These are phyloP conservation scores for Maudiozyma turicensis DNA, from an alignment of 805 yeast genomes.

Conservation along the genomic window DNA sequence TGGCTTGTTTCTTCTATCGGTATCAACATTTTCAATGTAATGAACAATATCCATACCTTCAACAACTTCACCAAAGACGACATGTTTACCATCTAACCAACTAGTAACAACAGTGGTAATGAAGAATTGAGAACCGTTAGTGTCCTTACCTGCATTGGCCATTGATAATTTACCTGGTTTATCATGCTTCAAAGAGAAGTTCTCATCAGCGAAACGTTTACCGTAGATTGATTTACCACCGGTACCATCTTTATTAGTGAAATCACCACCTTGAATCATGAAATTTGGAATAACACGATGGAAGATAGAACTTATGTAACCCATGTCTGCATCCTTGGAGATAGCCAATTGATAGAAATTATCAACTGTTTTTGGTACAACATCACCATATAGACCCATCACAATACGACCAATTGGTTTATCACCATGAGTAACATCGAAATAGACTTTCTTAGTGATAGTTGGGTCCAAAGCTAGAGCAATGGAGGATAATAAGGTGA, in stretches of 20 bases:
- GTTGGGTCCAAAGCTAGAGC: constrained; percentile 21
- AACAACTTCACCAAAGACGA: constrained; percentile 90
- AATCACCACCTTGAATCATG: constrained; percentile 80
- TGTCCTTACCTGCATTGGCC: constrained; percentile 73
- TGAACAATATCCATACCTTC: constrained; percentile 79
- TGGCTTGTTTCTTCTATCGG: constrained; percentile 66
- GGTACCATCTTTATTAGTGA: constrained; percentile 56
- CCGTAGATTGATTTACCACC: constrained; percentile 75
- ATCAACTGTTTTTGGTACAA: constrained; percentile 80
- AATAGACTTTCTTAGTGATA: constrained; percentile 72
- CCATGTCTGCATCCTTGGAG: constrained; percentile 62
- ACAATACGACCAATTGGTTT: constrained; percentile 69
- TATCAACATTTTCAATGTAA: constrained; percentile 64
- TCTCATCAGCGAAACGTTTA: constrained; percentile 56
- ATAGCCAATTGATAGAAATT: constrained; percentile 74
- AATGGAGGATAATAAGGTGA: constrained; percentile 8
- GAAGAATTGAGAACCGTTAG: constrained; percentile 92
- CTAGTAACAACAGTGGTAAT: constrained; percentile 73
- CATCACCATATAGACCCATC: constrained; percentile 79
- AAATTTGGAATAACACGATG: constrained; percentile 64
- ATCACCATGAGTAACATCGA: constrained; percentile 78
- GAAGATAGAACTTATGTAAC: constrained; percentile 54
- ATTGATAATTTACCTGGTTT: constrained; percentile 61
- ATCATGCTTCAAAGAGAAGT: constrained; percentile 57
- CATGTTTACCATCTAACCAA: constrained; percentile 93